phyloP scores from a whole-genome alignment of 1,284 basidiomycete species.

The Fomitopsis betulina region DNA sequence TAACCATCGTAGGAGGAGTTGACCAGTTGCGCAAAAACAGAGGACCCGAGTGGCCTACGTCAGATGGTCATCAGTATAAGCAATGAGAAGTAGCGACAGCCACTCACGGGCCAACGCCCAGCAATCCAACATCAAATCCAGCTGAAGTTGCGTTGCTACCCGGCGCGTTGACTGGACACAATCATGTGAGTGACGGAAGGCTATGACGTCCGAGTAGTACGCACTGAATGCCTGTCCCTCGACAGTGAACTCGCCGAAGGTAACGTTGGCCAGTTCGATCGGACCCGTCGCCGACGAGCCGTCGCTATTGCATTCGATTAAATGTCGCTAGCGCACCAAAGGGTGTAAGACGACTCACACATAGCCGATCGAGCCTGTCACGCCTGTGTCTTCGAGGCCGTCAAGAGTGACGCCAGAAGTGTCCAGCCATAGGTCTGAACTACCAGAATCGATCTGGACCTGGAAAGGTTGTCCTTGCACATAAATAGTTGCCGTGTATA shows the following conservation, averaged over 20 bases:
- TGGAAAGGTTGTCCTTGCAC: constrained; percentile 11
- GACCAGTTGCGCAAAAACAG: background rate
- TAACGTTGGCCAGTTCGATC: constrained; percentile 12
- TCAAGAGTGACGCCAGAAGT: constrained; percentile 6
- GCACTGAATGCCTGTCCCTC: constrained; percentile 19
- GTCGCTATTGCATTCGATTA: constrained; percentile 4
- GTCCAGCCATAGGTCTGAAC: constrained; percentile 19
- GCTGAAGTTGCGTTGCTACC: constrained; percentile 12
- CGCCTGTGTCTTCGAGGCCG: constrained; percentile 7
- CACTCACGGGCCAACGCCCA: constrained; percentile 17
- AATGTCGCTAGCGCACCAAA: background rate
- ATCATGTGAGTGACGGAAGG: background rate
- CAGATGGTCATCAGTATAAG: background rate
- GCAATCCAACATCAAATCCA: constrained; percentile 10
- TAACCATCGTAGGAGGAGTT: constrained; percentile 10
- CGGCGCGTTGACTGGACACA: constrained; percentile 11
- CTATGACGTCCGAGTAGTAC: background rate
- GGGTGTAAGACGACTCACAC: constrained; percentile 2
- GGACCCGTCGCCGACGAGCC: constrained; percentile 7
- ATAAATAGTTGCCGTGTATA: constrained; percentile 5
- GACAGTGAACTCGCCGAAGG: constrained; percentile 17
- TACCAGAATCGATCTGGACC: constrained; percentile 17
- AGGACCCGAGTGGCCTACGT: constrained; percentile 3
- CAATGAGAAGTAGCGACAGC: background rate
- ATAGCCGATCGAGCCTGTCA: constrained; percentile 6